These are phyloP conservation scores for Priceomyces fermenticarens DNA, from an alignment of 805 yeast species.

Conservation along the genomic window DNA sequence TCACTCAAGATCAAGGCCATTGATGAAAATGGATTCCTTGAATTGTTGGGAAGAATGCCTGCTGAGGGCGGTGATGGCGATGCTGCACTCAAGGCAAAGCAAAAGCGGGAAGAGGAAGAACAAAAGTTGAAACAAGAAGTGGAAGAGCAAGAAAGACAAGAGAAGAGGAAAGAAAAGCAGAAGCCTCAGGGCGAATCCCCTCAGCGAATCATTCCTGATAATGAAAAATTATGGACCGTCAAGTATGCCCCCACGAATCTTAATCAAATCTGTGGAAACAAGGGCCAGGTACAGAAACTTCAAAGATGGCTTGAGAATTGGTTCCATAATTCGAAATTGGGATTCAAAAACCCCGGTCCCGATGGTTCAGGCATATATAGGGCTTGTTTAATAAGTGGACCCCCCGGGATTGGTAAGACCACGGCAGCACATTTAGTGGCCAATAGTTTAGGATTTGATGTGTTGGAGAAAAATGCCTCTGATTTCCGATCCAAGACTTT, in stretches of 20 bases:
- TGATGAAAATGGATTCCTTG: constrained; percentile 80
- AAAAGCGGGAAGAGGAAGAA: constrained; percentile 69
- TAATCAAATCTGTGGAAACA: constrained; percentile 88
- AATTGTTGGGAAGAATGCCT: constrained; percentile 76
- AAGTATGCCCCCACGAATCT: constrained; percentile 82
- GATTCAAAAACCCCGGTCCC: constrained; percentile 54
- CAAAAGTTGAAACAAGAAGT: constrained; percentile 45
- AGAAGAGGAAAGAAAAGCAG: constrained; percentile 16
- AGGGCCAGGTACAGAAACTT: constrained; percentile 64
- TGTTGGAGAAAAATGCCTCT: constrained; percentile 77
- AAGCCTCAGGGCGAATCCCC: constrained; percentile 1
- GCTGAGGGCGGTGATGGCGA: constrained; percentile 88
- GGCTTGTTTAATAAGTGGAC: constrained; percentile 84
- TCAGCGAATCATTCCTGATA: constrained; percentile 31
- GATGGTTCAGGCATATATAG: constrained; percentile 71
- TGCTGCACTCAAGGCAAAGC: constrained; percentile 68
- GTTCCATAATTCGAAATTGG: constrained; percentile 55
- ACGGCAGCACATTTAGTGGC: constrained; percentile 79
- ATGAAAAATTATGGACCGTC: constrained; percentile 84
- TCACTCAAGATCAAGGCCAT: constrained; percentile 74
- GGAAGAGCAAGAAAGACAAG: constrained; percentile 34
- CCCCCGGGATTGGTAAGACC: constrained; percentile 85
- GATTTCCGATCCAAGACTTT: constrained; percentile 87
- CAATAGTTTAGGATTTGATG: constrained; percentile 63
- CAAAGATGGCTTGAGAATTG: constrained; percentile 75